Percentiles rank a stretch among this genome's conserved stretches.
These are phyloP conservation scores for Sphaerulina musiva DNA, from an alignment of 2,329 filamentous ascomycete species.

Conservation along the genomic window DNA sequence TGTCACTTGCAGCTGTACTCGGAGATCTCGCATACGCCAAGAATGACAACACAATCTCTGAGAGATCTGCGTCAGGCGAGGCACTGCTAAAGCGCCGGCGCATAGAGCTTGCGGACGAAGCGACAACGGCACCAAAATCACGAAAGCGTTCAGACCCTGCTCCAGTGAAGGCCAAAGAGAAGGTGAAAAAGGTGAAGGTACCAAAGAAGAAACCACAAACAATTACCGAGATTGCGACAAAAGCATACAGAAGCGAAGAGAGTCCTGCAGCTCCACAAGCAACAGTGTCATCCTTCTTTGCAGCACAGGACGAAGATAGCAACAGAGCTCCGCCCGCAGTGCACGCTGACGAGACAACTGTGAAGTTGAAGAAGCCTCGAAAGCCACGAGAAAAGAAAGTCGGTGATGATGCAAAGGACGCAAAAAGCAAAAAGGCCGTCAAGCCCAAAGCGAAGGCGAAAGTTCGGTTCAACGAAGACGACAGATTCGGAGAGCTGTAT, in stretches of 20 bases:
- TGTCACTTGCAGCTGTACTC: slow-evolving; percentile 13
- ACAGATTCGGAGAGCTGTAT: slow-evolving; percentile 42
- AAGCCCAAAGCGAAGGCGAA: slow-evolving; percentile 36
- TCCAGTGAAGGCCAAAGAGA: slow-evolving; percentile 16
- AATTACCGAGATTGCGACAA: slow-evolving; percentile 70
- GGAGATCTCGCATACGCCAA: slow-evolving; percentile 15
- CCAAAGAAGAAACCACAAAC: slow-evolving; percentile 66
- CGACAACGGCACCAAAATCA: slow-evolving; percentile 1
- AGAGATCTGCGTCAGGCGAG: slow-evolving; percentile 12
- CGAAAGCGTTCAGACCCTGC: neutral
- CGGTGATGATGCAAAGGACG: slow-evolving; percentile 2
- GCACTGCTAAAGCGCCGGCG: slow-evolving; percentile 16
- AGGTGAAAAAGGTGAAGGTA: slow-evolving; percentile 32
- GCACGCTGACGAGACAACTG: neutral
- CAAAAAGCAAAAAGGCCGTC: slow-evolving; percentile 14
- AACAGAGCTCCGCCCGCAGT: neutral
- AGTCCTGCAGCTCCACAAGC: slow-evolving; percentile 19
- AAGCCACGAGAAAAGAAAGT: slow-evolving; percentile 23
- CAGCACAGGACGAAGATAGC: slow-evolving; percentile 17
- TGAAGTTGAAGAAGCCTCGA: slow-evolving; percentile 24
- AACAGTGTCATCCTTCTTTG: slow-evolving; percentile 44
- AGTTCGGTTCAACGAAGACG: slow-evolving; percentile 21
- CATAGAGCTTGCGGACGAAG: slow-evolving; percentile 16
- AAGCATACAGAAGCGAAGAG: slow-evolving; percentile 52
- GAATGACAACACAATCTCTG: neutral